phyloP scores from a whole-genome alignment of 2,329 filamentous ascomycete species.

The Tolypocladium sp. region DNA sequence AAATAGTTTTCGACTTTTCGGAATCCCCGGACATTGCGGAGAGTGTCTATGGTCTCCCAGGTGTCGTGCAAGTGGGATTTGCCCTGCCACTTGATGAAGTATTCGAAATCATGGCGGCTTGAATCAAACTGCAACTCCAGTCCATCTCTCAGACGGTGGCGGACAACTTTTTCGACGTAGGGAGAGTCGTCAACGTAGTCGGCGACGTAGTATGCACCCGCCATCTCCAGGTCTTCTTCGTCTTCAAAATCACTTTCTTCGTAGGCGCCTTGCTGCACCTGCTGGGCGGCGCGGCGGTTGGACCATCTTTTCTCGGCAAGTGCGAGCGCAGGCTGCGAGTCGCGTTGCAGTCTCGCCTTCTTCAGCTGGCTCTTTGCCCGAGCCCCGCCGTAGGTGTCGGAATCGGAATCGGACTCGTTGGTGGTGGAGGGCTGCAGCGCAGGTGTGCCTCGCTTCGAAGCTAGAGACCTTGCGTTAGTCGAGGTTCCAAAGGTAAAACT shows the following conservation, averaged over 20 bases:
- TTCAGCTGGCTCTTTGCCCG: slow-evolving; percentile 61
- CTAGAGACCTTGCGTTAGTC: slow-evolving; percentile 22
- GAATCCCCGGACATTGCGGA: slow-evolving; percentile 71
- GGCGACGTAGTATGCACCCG: slow-evolving; percentile 58
- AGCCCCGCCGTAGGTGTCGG: slow-evolving; percentile 71
- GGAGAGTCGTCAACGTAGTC: slow-evolving; percentile 69
- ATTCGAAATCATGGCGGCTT: slow-evolving; percentile 74
- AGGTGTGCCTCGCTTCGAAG: slow-evolving; percentile 52
- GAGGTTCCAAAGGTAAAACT: neutral
- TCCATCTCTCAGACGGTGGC: slow-evolving; percentile 70
- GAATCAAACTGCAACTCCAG: slow-evolving; percentile 48
- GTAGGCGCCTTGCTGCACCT: slow-evolving; percentile 53
- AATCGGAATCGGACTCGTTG: slow-evolving; percentile 59
- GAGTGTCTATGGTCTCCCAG: slow-evolving; percentile 74
- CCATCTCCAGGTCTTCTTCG: slow-evolving; percentile 46
- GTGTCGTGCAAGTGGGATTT: slow-evolving; percentile 93
- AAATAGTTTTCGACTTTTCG: slow-evolving; percentile 94
- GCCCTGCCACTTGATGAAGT: slow-evolving; percentile 91
- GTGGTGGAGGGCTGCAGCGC: slow-evolving; percentile 42
- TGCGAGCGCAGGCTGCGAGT: slow-evolving; percentile 56
- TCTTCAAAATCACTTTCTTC: slow-evolving; percentile 59
- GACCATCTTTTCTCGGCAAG: slow-evolving; percentile 86
- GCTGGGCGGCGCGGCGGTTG: slow-evolving; percentile 73
- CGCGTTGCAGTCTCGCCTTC: slow-evolving; percentile 66
- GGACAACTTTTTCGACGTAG: slow-evolving; percentile 84